Percentiles rank a stretch among this genome's conserved stretches.
These are phyloP conservation scores for Tricholoma bakamatsutake DNA, from an alignment of 768 basidiomycete species.

Conservation along the genomic window DNA sequence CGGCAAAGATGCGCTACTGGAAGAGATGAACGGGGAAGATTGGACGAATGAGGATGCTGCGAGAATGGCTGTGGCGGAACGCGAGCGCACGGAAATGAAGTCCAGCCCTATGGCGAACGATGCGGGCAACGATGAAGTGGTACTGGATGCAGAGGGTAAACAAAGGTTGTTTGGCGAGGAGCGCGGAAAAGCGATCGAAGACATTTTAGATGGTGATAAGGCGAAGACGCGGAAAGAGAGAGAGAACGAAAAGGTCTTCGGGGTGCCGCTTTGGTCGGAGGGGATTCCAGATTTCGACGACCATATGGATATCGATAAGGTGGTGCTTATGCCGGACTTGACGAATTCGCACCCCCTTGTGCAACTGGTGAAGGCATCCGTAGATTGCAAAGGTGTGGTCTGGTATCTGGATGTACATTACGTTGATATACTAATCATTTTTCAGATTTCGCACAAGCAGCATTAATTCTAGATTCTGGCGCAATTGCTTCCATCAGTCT, in stretches of 20 bases:
- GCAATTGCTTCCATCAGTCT: slow-evolving; percentile 29
- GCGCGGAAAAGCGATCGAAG: slow-evolving; percentile 36
- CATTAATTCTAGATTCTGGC: slow-evolving; percentile 37
- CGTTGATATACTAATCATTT: slow-evolving; percentile 1
- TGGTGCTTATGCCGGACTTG: slow-evolving; percentile 8
- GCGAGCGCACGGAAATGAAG: slow-evolving; percentile 10
- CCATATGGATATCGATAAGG: slow-evolving; percentile 11
- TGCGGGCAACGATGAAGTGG: slow-evolving; percentile 17
- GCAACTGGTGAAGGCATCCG: slow-evolving; percentile 25
- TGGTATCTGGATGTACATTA: not conserved
- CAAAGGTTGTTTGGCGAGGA: slow-evolving; percentile 34
- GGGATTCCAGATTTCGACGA: slow-evolving; percentile 6
- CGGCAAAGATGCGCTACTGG: slow-evolving; percentile 24
- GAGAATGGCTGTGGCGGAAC: slow-evolving; percentile 28
- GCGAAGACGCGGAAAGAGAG: slow-evolving; percentile 20
- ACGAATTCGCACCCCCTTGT: slow-evolving; percentile 18
- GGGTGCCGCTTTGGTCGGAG: slow-evolving; percentile 26
- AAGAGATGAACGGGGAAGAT: slow-evolving; percentile 29
- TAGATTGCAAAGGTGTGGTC: slow-evolving; percentile 28
- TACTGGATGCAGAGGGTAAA: slow-evolving; percentile 27
- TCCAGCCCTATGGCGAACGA: slow-evolving; percentile 14
- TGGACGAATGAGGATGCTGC: slow-evolving; percentile 36
- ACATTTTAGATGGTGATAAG: slow-evolving; percentile 39
- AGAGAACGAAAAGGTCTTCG: slow-evolving; percentile 19
- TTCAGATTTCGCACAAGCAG: slow-evolving; percentile 35